Evolutionary conservation across 2,329 filamentous ascomycete genomes (phyloP), one percentile per base, ranked within the genome.

Genomic region (Orbilia brochopaga): DNA sequence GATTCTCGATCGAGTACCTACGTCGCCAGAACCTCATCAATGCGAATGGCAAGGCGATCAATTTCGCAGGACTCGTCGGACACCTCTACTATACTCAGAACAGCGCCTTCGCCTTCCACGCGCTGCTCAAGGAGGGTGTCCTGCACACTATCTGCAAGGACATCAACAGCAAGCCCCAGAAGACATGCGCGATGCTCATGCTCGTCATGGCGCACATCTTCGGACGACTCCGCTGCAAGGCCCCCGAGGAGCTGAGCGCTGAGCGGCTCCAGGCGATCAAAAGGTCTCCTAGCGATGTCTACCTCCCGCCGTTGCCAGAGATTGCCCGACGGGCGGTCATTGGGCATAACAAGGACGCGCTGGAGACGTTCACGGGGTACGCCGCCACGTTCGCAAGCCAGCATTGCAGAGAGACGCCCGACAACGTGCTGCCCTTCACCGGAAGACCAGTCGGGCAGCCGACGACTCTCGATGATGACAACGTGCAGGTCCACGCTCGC

Each of bases 1-100:
- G 90, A 2, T 93, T 93, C 78, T 92, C 89, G 0, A 89, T 93
- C 50, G 90, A 93, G 74, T 93, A 91, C 75, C 82, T 93, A 0
- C 84, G 89, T 19, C 82, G 88, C 37, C 87, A 91, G 75, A 81
- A 85, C 48, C 83, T 93, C 0, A 81, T 93, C 7, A 86, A 85
- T 2, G 78, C 80, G 0, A 77, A 80, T 0, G 90, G 90, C 51
- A 80, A 79, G 1, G 89, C 90, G 0, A 79, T 92, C 11, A 90
- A 92, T 77, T 91, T 92, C 77, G 85, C 90, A 0, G 86, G 87
- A 0, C 82, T 86, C 2, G 84, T 92, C 0, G 85, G 86, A 0
- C 89, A 92, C 78, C 80, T 93, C 0, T 92, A 92, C 80, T 91
- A 87, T 75, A 89, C 88, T 0, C 89, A 92, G 75, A 90, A 89